Conservation (phyloP, 257 asterid species). For the Gynochthodes officinalis region DNA sequence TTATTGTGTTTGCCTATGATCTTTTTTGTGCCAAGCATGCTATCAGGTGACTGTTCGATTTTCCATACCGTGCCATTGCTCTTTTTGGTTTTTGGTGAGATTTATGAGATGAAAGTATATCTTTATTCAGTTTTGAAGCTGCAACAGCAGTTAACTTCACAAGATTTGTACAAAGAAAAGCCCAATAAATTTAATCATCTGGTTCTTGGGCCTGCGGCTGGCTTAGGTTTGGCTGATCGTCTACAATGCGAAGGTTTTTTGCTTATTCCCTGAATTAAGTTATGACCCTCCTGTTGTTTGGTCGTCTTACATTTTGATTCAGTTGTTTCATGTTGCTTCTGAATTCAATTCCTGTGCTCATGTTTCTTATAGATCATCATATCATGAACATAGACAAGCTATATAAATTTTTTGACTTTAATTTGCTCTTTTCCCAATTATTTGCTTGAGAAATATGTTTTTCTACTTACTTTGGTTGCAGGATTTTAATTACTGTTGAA, state of each 20-base stretch:
- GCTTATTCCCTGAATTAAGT: background rate
- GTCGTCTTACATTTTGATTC: background rate
- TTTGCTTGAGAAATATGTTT: background rate
- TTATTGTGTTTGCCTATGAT: too few relatives aligned
- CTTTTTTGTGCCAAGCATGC: too few relatives aligned
- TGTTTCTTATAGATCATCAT: too few relatives aligned
- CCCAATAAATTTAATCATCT: conserved; percentile 69
- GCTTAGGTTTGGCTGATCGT: conserved; percentile 68
- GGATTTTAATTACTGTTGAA: background rate
- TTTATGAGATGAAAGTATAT: background rate
- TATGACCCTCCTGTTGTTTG: background rate
- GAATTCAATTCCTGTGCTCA: background rate
- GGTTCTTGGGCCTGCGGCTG: conserved; percentile 79
- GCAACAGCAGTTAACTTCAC: too few relatives aligned
- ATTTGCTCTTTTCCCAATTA: too few relatives aligned
- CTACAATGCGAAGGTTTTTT: conserved; percentile 75
- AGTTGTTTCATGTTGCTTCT: background rate
- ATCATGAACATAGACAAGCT: too few relatives aligned
- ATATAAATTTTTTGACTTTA: too few relatives aligned
- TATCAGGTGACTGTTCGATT: too few relatives aligned
- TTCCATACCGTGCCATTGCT: too few relatives aligned
- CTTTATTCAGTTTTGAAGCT: conserved; percentile 53
- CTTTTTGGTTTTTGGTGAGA: background rate
- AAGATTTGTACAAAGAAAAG: too few relatives aligned
- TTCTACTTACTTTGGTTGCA: background rate